Evolutionary conservation across 2,329 filamentous ascomycete species (phyloP), one percentile per base, ranked within the genome.

Genomic region (Claviceps quebecensis): DNA sequence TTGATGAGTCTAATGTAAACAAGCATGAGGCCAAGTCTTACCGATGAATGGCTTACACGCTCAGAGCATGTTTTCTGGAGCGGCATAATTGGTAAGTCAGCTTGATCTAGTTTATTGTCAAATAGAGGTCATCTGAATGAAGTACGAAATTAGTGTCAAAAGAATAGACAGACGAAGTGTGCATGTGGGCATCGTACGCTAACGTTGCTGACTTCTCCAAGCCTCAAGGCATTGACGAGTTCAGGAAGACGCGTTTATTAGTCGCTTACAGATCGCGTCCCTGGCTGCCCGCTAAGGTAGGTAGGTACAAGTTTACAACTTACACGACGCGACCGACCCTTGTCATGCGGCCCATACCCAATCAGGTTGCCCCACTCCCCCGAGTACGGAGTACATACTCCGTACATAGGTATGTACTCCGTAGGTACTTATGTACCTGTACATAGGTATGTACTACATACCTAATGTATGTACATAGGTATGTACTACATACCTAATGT

Each of bases 41-140:
- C 68, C 58, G 63, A 69, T 46, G 59, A 57, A 23, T 60, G 56
- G 45, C 61, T 61, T 55, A 61, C 57, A 54, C 59, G 59, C 51
- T 67, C 67, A 54, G 69, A 70, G 54, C 66, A 67, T n/a, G 66
- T 69, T 56, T 70, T 71, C 59, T 69, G 63, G 44, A 71, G 62
- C 61, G 67, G 63, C 66, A 68, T 68, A 53, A 55, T 59, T 53
- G 41, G 41, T 47, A 48, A 47, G 48, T 49, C 40, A 36, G 44
- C 14, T 29, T 17, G 7, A 8, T 29, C 41, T 23, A 46, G 48
- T 47, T 52, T 56, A 11, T 49, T 53, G 44, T 51, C 54, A 53
- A 29, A 52, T 13, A 17, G 8, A 41, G n/a, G 38, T 52, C 51
- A 57, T 60, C 50, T 37, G 29, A 14, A 39, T 36, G 34, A 38